phyloP scores from a whole-genome alignment of 345 rosid species.

The thale cress (Arabidopsis thaliana) region TAIR10.1 NC_003070.9:2217001-2217500 shows the following conservation, averaged over 20 bases:
- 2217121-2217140: slow-evolving; percentile 54
- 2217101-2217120: slow-evolving; percentile 55
- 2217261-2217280: slow-evolving; percentile 71
- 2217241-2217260: slow-evolving; percentile 75
- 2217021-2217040: background rate
- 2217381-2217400: slow-evolving; percentile 80
- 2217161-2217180: slow-evolving; percentile 42
- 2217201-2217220: slow-evolving; percentile 49
- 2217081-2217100: slow-evolving; percentile 27
- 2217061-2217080: slow-evolving; percentile 12
- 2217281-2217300: slow-evolving; percentile 69
- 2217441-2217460: background rate
- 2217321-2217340: slow-evolving; percentile 73
- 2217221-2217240: slow-evolving; percentile 59
- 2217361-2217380: slow-evolving; percentile 66
- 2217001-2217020: slow-evolving; percentile 1
- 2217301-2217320: slow-evolving; percentile 73
- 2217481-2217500: slow-evolving; percentile 52
- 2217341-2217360: slow-evolving; percentile 94
- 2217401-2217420: slow-evolving; percentile 75
- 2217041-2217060: slow-evolving; percentile 23
- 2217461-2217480: background rate
- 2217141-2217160: slow-evolving; percentile 49
- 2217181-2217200: slow-evolving; percentile 71
- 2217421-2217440: slow-evolving; percentile 46